These are phyloP conservation scores for Sphaerostilbella broomeana DNA, from an alignment of 2,329 filamentous ascomycete genomes.

Conservation along the genomic window DNA sequence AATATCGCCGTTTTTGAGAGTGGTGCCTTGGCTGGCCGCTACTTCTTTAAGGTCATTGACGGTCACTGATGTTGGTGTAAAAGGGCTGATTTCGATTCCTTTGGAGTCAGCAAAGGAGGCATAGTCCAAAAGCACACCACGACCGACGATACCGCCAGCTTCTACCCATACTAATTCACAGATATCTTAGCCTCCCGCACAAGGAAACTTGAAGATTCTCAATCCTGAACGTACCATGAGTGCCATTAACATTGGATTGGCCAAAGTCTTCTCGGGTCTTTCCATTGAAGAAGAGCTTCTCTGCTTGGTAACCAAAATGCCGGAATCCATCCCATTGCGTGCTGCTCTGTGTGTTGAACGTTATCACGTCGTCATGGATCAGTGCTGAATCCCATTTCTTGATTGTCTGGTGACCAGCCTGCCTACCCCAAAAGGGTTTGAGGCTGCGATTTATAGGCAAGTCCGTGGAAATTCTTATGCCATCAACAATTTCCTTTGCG, in stretches of 20 bases:
- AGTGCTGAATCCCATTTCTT: constrained; percentile 22
- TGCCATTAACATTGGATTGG: constrained; percentile 24
- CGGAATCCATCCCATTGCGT: constrained; percentile 36
- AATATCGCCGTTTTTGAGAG: constrained; percentile 46
- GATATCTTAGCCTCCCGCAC: neutral
- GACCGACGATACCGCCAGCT: constrained; percentile 40
- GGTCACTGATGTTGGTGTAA: constrained; percentile 37
- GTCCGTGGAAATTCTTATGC: constrained; percentile 27
- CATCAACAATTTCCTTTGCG: constrained; percentile 24
- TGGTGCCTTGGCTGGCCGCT: constrained; percentile 35
- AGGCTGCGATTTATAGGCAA: constrained; percentile 29
- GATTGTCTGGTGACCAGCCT: constrained; percentile 24
- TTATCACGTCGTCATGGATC: constrained; percentile 28
- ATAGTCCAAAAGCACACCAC: constrained; percentile 48
- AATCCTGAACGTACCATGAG: constrained; percentile 19
- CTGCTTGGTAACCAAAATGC: constrained; percentile 33
- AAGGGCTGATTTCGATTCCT: constrained; percentile 30
- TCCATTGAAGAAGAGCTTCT: constrained; percentile 29
- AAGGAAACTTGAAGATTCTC: no score
- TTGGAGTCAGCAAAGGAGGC: constrained; percentile 36
- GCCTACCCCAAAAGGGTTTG: constrained; percentile 28
- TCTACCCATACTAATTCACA: constrained; percentile 21
- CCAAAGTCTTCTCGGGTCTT: constrained; percentile 38
- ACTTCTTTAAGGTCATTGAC: constrained; percentile 37
- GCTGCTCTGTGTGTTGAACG: constrained; percentile 32